Evolutionary conservation across 2,329 filamentous ascomycete species (phyloP), one percentile per base, ranked within the genome.

Genomic region (Fusarium sp.): DNA sequence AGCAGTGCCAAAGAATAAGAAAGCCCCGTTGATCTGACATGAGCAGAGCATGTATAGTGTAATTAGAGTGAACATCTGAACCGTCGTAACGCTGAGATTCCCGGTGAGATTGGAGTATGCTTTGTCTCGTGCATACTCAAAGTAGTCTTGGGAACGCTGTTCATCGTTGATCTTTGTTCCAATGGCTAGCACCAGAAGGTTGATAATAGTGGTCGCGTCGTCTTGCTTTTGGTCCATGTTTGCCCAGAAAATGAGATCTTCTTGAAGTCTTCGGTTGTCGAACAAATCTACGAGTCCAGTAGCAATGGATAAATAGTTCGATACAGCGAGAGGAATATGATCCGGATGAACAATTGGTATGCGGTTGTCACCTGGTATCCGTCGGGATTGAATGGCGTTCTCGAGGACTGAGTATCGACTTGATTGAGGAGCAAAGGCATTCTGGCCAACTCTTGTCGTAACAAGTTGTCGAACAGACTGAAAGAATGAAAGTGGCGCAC

Each of bases 401-500:
- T 86, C 84, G 9, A 86, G 77, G 15, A 84, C 82, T 0, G 84
- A 86, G 62, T 83, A 84, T 10, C 82, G 83, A 54, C 81, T 84
- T 4, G 83, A 83, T 61, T 86, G 82, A 1, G 85, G 84, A 3
- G 84, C 82, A 63, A 87, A 87, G 2, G 84, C 85, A 46, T 83
- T 78, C 15, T 81, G 78, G 20, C 85, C 84, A 33, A 87, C 81
- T 8, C 81, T 77, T 0, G 79, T 81, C 0, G 82, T 85, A 23
- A 87, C 84, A 20, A 88, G 80, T 67, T 85, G 82, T 3, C 85
- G 80, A 9, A 87, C 82, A 0, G 84, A 86, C 66, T 87, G 85
- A 68, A 87, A 87, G 63, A 88, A 84, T 0, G 85, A 87, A 21
- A 88, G 75, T 1, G 85, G 85, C 7, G 85, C 85, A 66, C 85